phyloP scores from a whole-genome alignment of 140 eudicot species.

The Ambrosia hybrid region DNA sequence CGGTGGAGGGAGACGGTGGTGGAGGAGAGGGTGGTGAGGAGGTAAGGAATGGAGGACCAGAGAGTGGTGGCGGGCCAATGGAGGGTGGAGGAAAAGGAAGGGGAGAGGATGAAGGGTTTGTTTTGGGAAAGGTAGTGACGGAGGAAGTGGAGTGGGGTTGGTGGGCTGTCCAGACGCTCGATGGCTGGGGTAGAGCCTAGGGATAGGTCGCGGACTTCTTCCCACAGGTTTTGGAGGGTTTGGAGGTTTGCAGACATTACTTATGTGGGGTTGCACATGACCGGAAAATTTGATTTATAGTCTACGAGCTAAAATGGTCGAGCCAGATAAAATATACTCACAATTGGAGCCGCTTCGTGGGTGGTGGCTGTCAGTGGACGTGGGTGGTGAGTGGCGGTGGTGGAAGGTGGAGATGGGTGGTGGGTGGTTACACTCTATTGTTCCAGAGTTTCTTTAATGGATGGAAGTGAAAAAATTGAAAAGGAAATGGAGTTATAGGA shows the following conservation, averaged over 20 bases:
- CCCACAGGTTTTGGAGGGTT: slow-evolving; percentile 55
- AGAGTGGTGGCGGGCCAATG: slow-evolving; percentile 77
- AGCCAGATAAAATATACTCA: too few species aligned
- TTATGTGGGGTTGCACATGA: too few species aligned
- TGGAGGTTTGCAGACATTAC: not conserved
- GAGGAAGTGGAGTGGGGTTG: slow-evolving; percentile 80
- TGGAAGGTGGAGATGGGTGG: too few species aligned
- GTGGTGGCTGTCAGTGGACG: too few species aligned
- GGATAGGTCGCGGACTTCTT: slow-evolving; percentile 70
- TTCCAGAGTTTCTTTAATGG: too few species aligned
- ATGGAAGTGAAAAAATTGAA: too few species aligned
- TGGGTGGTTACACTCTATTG: too few species aligned
- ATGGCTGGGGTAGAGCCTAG: slow-evolving; percentile 55
- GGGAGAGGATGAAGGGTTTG: slow-evolving; percentile 87
- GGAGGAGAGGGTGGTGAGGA: slow-evolving; percentile 46
- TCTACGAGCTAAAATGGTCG: too few species aligned
- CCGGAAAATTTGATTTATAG: too few species aligned
- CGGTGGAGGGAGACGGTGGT: slow-evolving; percentile 84
- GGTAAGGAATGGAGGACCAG: slow-evolving; percentile 68
- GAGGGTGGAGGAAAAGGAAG: slow-evolving; percentile 36
- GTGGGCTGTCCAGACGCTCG: slow-evolving; percentile 70
- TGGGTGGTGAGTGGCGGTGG: too few species aligned
- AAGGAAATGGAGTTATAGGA: too few species aligned
- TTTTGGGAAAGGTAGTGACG: slow-evolving; percentile 73
- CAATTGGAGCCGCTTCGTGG: too few species aligned